phyloP scores from a whole-genome alignment of 1,284 basidiomycete genomes.

The Malassezia furfur region DNA sequence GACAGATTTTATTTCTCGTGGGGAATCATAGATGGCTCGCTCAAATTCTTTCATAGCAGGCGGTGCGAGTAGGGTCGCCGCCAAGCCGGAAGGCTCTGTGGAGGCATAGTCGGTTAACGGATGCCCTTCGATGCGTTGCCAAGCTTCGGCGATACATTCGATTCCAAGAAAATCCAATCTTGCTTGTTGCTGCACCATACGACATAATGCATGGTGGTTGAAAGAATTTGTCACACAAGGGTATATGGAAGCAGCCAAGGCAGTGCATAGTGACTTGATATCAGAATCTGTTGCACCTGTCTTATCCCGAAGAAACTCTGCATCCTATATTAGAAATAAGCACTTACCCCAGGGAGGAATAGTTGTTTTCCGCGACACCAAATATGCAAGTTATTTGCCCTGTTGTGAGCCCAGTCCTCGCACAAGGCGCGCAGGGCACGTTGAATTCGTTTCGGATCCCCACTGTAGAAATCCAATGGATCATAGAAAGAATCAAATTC shows the following conservation, averaged over 20 bases:
- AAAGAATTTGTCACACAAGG: neutral
- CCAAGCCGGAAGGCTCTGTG: neutral
- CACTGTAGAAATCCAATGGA: slow-evolving; percentile 13
- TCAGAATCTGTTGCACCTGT: neutral
- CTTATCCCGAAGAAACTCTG: neutral
- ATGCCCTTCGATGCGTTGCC: neutral
- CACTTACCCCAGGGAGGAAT: neutral
- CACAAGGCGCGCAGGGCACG: slow-evolving; percentile 1
- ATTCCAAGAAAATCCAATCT: slow-evolving; percentile 6
- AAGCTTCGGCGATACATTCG: slow-evolving; percentile 5
- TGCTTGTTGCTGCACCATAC: neutral
- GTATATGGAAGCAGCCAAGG: neutral
- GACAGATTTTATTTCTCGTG: neutral
- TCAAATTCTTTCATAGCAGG: neutral
- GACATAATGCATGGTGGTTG: neutral
- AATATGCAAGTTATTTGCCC: neutral
- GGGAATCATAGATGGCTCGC: neutral
- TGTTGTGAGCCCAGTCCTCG: slow-evolving; percentile 1
- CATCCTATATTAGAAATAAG: neutral
- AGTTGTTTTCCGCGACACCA: neutral
- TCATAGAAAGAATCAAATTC: slow-evolving; percentile 7
- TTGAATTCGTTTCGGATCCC: neutral
- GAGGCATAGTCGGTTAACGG: neutral
- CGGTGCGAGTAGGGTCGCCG: neutral
- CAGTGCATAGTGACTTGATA: neutral